Percentiles rank a stretch among this genome's conserved stretches.
Evolutionary conservation across 2,329 filamentous ascomycete genomes (phyloP).

Genomic region (Xylariaceae sp.): DNA sequence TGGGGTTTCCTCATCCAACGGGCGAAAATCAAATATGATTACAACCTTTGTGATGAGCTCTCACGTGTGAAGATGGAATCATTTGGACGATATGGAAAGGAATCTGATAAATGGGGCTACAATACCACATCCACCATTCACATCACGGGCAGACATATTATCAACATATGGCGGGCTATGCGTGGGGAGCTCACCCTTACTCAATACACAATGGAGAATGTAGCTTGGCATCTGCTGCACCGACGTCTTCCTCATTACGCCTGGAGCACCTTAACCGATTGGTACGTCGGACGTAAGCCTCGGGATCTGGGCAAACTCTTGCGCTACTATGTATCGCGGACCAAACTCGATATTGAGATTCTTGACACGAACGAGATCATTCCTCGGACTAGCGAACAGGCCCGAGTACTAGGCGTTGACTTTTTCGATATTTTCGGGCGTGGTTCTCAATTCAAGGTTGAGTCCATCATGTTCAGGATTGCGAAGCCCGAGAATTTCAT

Average conservation of each 20-base stretch:
- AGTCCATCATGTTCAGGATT: constrained; percentile 97
- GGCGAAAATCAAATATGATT: constrained; percentile 79
- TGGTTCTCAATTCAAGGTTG: constrained; percentile 96
- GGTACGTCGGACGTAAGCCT: constrained; percentile 67
- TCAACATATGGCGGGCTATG: constrained; percentile 98
- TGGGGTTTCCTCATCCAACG: constrained; percentile 97
- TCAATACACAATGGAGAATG: constrained; percentile 95
- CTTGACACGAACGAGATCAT: constrained; percentile 86
- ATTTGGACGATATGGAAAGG: constrained; percentile 77
- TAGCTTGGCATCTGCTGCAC: constrained; percentile 85
- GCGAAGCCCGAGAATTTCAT: constrained; percentile 95
- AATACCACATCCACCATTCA: constrained; percentile 87
- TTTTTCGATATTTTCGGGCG: constrained; percentile 95
- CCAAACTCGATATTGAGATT: constrained; percentile 82
- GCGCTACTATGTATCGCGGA: constrained; percentile 69
- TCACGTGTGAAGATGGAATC: constrained; percentile 82
- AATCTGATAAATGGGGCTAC: constrained; percentile 87
- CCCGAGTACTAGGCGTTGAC: constrained; percentile 84
- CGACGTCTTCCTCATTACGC: constrained; percentile 83
- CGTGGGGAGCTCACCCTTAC: constrained; percentile 83
- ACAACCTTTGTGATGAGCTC: constrained; percentile 84
- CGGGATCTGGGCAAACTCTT: constrained; percentile 69
- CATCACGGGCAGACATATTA: constrained; percentile 90
- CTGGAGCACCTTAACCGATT: constrained; percentile 70
- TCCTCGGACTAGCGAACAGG: constrained; percentile 86